phyloP scores from a whole-genome alignment of 257 asterid genomes.

The Asclepias syriaca region DNA sequence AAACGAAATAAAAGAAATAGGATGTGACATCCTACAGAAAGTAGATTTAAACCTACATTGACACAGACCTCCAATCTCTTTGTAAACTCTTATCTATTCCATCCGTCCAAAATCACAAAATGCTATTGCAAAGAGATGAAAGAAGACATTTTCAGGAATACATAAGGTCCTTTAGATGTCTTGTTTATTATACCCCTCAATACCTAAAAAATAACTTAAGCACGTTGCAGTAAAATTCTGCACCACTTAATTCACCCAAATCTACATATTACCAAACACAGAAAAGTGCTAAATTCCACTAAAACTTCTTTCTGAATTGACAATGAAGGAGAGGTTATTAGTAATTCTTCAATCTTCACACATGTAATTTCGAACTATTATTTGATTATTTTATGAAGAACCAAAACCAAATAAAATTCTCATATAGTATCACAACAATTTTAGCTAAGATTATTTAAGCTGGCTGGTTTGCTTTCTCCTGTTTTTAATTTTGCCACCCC shows the following conservation, averaged over 20 bases:
- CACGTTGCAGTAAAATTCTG: background rate
- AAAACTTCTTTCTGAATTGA: background rate
- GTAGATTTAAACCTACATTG: background rate
- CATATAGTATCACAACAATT: background rate
- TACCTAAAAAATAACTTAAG: background rate
- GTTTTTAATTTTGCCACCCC: background rate
- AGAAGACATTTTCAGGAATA: background rate
- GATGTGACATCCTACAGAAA: background rate
- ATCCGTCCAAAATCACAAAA: background rate
- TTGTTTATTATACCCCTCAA: background rate
- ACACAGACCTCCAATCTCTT: background rate
- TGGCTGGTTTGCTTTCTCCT: background rate
- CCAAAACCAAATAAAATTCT: background rate
- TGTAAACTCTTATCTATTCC: background rate
- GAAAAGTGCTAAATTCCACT: background rate
- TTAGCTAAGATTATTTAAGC: background rate
- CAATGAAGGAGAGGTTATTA: background rate
- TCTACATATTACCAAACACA: background rate
- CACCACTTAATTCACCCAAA: background rate
- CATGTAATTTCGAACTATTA: background rate
- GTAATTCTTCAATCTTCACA: background rate
- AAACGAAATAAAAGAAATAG: background rate
- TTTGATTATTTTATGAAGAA: background rate
- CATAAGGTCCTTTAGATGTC: background rate
- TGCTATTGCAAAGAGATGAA: background rate